Base-by-base conservation (phyloP, 495 filamentous ascomycete species). In the Thermochaetoides thermophila region DNA sequence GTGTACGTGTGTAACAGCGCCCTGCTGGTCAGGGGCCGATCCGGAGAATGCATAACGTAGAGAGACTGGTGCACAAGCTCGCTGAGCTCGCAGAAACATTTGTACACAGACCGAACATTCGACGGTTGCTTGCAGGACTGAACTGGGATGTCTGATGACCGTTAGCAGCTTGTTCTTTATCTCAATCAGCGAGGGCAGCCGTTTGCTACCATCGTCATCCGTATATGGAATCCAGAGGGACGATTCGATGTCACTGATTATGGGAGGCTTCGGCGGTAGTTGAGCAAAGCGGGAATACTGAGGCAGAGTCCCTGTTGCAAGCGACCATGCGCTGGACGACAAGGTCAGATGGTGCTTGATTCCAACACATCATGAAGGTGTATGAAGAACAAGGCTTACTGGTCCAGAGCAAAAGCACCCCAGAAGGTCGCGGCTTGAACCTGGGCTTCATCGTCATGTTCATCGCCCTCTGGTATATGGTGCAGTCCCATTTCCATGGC, bases 341-440 rank as follows among this genome's bases (percentile, higher is more conserved):
- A n/a, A n/a, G n/a, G n/a, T n/a, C n/a, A n/a, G n/a, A n/a, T n/a
- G n/a, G n/a, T n/a, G n/a, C n/a, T n/a, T n/a, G n/a, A n/a, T n/a
- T n/a, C n/a, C n/a, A n/a, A n/a, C n/a, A 15, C 21, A 16, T 27
- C 15, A 24, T 19, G 25, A 40, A 32, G 17, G 23, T 6, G 14
- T 2, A 20, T 12, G 34, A 34, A 23, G 2, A 3, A 2, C 15
- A 19, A 19, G 2, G 44, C 64, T 49, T 65, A 79, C 76, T 77
- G 76, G 48, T 81, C 76, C 18, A 80, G 56, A 15, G 69, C 69
- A 49, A 78, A 80, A 7, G 72, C 69, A 16, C 73, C 76, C 76
- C 76, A 80, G 41, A 81, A 81, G 5, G 76, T 81, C 8, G 76
- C 74, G 15, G 66, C 64, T 31, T 76, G 64, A 9, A 78, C 75